phyloP scores from a whole-genome alignment of 1,139 yeast genomes.

The Yamadazyma triangularis region DNA sequence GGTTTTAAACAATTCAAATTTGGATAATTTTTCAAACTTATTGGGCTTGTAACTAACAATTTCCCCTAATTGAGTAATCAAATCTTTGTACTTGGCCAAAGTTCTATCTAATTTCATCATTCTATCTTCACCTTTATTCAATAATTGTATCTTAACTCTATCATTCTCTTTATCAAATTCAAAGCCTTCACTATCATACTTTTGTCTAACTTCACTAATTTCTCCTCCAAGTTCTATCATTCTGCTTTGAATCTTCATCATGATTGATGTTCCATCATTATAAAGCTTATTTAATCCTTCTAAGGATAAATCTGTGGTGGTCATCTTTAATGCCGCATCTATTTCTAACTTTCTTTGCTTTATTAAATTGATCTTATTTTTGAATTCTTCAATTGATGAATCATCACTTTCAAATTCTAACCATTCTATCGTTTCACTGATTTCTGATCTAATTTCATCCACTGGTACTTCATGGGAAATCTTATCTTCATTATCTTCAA shows the following conservation, averaged over 20 bases:
- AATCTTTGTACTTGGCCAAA: slow-evolving; percentile 30
- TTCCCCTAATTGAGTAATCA: slow-evolving; percentile 27
- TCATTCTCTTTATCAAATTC: slow-evolving; percentile 50
- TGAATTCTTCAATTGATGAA: slow-evolving; percentile 41
- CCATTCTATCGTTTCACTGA: slow-evolving; percentile 66
- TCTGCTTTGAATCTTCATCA: slow-evolving; percentile 40
- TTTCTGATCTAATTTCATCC: slow-evolving; percentile 17
- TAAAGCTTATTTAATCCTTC: slow-evolving; percentile 35
- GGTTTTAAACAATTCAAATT: slow-evolving; percentile 29
- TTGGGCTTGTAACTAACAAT: slow-evolving; percentile 13
- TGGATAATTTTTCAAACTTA: slow-evolving; percentile 23
- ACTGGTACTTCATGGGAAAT: slow-evolving; percentile 33
- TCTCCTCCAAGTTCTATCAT: slow-evolving; percentile 44
- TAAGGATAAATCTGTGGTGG: slow-evolving; percentile 29
- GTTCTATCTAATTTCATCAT: slow-evolving; percentile 30
- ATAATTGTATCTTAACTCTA: slow-evolving; percentile 28
- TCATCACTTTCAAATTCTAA: slow-evolving; percentile 68
- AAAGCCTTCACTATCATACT: slow-evolving; percentile 37
- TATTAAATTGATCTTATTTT: slow-evolving; percentile 20
- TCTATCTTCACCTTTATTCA: slow-evolving; percentile 32
- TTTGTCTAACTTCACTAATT: slow-evolving; percentile 33
- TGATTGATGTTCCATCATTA: slow-evolving; percentile 34
- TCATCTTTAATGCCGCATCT: slow-evolving; percentile 20
- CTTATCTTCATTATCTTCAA: slow-evolving; percentile 46
- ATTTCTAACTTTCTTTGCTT: slow-evolving; percentile 17